A percentile compares a stretch with the other conserved stretches of the same genome.
phyloP scores from a whole-genome alignment of 2,329 filamentous ascomycete genomes.

The Microascus cirrosus region DNA sequence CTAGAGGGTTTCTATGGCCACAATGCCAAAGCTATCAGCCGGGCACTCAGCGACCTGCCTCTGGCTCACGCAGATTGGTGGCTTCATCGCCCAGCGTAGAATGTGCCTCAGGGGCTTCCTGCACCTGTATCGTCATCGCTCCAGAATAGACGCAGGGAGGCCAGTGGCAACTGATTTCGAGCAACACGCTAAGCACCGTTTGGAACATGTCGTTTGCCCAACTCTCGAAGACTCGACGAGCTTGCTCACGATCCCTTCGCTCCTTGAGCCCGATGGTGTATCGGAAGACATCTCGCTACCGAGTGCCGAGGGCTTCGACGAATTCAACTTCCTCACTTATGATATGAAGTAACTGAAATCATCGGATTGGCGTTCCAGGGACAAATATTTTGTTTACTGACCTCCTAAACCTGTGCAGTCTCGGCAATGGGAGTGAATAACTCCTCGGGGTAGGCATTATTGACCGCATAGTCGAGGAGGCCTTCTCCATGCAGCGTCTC shows the following conservation, averaged over 20 bases:
- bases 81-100: no score
- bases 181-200: slow-evolving; percentile 16
- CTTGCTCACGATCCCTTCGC: slow-evolving; percentile 14
- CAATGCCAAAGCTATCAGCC: no score
- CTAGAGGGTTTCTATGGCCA: slow-evolving; percentile 32
- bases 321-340: slow-evolving; percentile 10
- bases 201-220: slow-evolving; percentile 16
- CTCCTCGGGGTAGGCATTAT: slow-evolving; percentile 1
- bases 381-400: not conserved
- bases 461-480: no score
- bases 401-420: not conserved
- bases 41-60: no score
- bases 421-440: not conserved
- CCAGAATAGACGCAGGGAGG: not conserved
- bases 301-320: slow-evolving; percentile 8
- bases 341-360: no score
- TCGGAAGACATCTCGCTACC: slow-evolving; percentile 13
- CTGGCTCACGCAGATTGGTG: no score
- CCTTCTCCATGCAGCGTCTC: no score
- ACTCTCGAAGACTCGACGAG: slow-evolving; percentile 9
- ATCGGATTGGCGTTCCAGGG: slow-evolving; percentile 5
- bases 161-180: slow-evolving; percentile 12
- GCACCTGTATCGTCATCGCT: no score
- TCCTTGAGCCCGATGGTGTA: slow-evolving; percentile 16
- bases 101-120: no score